These are phyloP conservation scores for Solanum chilense DNA, from an alignment of 257 asterid genomes.

Conservation along the genomic window DNA sequence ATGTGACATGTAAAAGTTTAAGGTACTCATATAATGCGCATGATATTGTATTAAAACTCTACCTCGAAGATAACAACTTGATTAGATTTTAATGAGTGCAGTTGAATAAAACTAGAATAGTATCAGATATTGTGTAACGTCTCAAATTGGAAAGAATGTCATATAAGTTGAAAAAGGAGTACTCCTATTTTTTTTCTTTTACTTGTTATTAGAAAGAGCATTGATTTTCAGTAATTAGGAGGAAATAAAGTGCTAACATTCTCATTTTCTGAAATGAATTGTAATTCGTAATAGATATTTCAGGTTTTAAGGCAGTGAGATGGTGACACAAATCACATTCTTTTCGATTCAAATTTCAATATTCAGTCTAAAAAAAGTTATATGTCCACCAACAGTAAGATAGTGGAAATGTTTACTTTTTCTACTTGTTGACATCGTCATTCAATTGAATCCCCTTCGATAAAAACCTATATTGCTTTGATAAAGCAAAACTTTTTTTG, in stretches of 20 bases:
- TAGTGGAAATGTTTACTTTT: not conserved
- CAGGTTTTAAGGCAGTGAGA: not conserved
- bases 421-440: not conserved
- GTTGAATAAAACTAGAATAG: not conserved
- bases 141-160: not conserved
- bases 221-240: not conserved
- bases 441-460: not conserved
- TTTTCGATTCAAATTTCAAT: not conserved
- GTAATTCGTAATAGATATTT: not conserved
- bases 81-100: not conserved
- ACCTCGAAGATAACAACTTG: not conserved
- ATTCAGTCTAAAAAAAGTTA: not conserved
- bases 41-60: not conserved
- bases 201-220: not conserved
- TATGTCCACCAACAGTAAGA: not conserved
- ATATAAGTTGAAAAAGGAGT: not conserved
- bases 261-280: not conserved
- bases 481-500: not conserved
- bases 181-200: not conserved
- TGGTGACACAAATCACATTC: not conserved
- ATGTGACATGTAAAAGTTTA: not conserved
- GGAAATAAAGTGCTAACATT: not conserved
- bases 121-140: not conserved
- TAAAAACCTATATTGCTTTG: not conserved
- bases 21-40: not conserved